phyloP scores from a whole-genome alignment of 2,329 filamentous ascomycete species.

The Fusarium begoniae region DNA sequence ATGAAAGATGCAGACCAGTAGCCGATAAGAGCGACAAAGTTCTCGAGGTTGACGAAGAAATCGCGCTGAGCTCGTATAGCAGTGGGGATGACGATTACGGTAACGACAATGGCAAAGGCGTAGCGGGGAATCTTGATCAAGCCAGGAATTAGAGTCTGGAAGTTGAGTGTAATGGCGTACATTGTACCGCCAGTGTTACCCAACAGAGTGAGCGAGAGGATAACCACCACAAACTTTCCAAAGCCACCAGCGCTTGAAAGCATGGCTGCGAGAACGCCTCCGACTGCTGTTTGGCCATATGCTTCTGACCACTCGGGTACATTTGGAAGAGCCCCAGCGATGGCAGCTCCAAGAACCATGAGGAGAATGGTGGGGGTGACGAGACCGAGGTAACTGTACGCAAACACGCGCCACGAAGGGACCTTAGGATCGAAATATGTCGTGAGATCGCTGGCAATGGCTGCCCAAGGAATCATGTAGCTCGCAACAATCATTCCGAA shows the following conservation, averaged over 20 bases:
- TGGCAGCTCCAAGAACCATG: slow-evolving; percentile 72
- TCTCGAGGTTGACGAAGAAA: slow-evolving; percentile 67
- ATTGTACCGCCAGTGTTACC: slow-evolving; percentile 68
- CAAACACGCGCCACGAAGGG: slow-evolving; percentile 61
- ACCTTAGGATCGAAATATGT: slow-evolving; percentile 68
- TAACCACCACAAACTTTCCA: slow-evolving; percentile 68
- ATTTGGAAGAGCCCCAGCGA: slow-evolving; percentile 66
- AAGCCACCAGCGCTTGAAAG: slow-evolving; percentile 66
- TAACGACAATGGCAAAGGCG: slow-evolving; percentile 65
- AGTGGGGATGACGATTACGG: slow-evolving; percentile 67
- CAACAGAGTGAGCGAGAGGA: slow-evolving; percentile 65
- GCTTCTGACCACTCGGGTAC: slow-evolving; percentile 63
- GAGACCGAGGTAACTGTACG: slow-evolving; percentile 66
- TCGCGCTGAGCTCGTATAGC: slow-evolving; percentile 63
- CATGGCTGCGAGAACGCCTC: slow-evolving; percentile 69
- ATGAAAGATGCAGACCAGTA: slow-evolving; percentile 68
- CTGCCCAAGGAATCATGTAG: slow-evolving; percentile 71
- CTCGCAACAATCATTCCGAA: slow-evolving; percentile 70
- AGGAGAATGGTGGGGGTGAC: slow-evolving; percentile 64
- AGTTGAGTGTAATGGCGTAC: slow-evolving; percentile 71
- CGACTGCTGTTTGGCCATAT: slow-evolving; percentile 63
- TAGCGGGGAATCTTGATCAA: slow-evolving; percentile 65
- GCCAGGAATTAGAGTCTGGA: slow-evolving; percentile 68
- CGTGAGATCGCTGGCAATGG: slow-evolving; percentile 67
- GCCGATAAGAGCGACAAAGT: slow-evolving; percentile 65